phyloP scores from a whole-genome alignment of 2,329 filamentous ascomycete species.

The Aspergillus sp. region DNA sequence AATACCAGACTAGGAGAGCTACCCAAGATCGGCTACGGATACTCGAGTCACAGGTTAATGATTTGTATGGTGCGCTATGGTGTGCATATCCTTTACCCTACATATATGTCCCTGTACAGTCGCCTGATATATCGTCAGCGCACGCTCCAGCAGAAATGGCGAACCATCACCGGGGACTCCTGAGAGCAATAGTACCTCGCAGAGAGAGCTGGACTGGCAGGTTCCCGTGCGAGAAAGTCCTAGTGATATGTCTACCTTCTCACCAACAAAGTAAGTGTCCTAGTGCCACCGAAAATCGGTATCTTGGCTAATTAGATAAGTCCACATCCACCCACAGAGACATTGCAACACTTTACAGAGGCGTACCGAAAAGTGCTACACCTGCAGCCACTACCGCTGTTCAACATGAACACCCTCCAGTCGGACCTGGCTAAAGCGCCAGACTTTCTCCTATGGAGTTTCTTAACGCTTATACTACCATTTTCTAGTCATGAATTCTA shows the following conservation, averaged over 20 bases:
- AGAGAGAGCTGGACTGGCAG: not conserved
- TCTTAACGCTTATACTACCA: conserved; percentile 2
- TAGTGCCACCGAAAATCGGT: not conserved
- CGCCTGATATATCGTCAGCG: not conserved
- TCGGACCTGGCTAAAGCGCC: not conserved
- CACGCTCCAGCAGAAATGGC: not conserved
- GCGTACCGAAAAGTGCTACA: conserved; percentile 6
- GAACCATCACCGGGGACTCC: not conserved
- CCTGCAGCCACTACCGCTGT: conserved; percentile 10
- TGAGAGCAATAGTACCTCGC: not conserved
- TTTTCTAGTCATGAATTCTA: conserved; percentile 10
- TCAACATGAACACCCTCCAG: not conserved
- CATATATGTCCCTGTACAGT: not conserved
- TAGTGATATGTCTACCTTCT: not conserved
- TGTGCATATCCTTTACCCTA: not conserved
- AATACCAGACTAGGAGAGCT: not conserved
- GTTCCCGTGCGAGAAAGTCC: not conserved
- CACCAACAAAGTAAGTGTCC: not conserved
- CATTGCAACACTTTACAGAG: not conserved
- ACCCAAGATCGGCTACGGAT: not conserved
- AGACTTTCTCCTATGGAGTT: conserved; percentile 1
- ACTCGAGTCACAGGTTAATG: not conserved
- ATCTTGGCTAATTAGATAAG: not conserved
- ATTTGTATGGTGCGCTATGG: not conserved
- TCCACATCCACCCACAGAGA: not conserved